Conservation (phyloP, 441 rosid genomes). For the Aquilaria agallochum region DNA sequence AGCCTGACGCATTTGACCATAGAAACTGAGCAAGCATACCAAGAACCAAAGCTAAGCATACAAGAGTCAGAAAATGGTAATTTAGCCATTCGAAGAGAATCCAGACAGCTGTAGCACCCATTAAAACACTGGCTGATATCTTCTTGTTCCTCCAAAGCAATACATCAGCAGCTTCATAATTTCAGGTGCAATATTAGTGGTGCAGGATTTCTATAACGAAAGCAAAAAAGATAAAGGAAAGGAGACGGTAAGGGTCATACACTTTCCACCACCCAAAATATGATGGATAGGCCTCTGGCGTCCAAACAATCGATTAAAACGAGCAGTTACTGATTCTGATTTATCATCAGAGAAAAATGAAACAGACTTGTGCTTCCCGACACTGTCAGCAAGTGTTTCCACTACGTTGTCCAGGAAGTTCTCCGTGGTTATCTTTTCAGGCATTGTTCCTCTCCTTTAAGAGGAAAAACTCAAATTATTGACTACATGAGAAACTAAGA, state of each 20-base stretch:
- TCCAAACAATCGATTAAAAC: conserved; percentile 66
- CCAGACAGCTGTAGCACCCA: conserved; percentile 83
- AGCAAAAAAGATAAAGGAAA: conserved; percentile 3
- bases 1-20: conserved; percentile 74
- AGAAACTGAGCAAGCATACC: conserved; percentile 83
- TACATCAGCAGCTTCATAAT: conserved; percentile 92
- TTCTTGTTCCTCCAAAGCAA: conserved; percentile 98
- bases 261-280: conserved; percentile 88
- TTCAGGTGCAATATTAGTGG: conserved; percentile 9
- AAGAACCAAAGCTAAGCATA: conserved; percentile 58
- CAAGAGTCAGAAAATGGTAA: conserved; percentile 72
- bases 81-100: conserved; percentile 95
- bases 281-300: conserved; percentile 74
- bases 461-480: conserved; percentile 6
- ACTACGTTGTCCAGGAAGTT: conserved; percentile 44
- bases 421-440: conserved; percentile 65
- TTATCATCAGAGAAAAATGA: conserved; percentile 64
- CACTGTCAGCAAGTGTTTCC: conserved; percentile 56
- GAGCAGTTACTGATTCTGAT: conserved; percentile 41
- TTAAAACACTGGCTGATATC: conserved; percentile 74
- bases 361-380: conserved; percentile 57
- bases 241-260: conserved; percentile 30
- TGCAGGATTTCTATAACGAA: neutral
- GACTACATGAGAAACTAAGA: neutral
- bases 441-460: conserved; percentile 48